These are phyloP conservation scores for Candida dendrica DNA, from an alignment of 805 yeast species.

Conservation along the genomic window DNA sequence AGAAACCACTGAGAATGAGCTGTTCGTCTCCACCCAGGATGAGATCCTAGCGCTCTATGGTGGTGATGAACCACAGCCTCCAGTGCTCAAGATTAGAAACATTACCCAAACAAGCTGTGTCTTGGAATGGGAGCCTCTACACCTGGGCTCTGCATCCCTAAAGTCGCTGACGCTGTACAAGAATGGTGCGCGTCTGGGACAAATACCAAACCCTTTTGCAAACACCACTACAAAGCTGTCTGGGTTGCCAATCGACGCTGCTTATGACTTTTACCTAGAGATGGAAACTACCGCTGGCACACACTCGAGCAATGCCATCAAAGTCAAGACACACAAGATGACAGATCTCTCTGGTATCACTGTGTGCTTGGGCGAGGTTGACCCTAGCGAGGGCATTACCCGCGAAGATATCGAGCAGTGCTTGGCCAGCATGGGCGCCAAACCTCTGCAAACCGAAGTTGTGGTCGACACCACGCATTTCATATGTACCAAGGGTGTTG, in stretches of 20 bases:
- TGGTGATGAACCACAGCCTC: constrained; percentile 59
- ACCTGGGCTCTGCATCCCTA: constrained; percentile 75
- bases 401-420: constrained; percentile 53
- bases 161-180: constrained; percentile 73
- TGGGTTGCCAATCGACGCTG: constrained; percentile 83
- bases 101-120: constrained; percentile 94
- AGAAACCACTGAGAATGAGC: constrained; percentile 50
- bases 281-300: constrained; percentile 89
- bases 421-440: constrained; percentile 71
- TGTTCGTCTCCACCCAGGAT: constrained; percentile 63
- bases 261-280: constrained; percentile 70
- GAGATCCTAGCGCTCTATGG: constrained; percentile 72
- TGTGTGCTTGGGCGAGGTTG: constrained; percentile 79
- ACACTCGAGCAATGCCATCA: constrained; percentile 58
- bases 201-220: constrained; percentile 74
- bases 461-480: constrained; percentile 92
- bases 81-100: constrained; percentile 62
- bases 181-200: constrained; percentile 62
- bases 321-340: constrained; percentile 87
- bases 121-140: constrained; percentile 85
- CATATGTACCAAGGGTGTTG: constrained; percentile 62
- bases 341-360: constrained; percentile 91
- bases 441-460: constrained; percentile 65
- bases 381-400: constrained; percentile 37
- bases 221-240: constrained; percentile 81